Base-by-base conservation (phyloP, 2,329 filamentous ascomycete species). In the Colletotrichum tamarilloi region DNA sequence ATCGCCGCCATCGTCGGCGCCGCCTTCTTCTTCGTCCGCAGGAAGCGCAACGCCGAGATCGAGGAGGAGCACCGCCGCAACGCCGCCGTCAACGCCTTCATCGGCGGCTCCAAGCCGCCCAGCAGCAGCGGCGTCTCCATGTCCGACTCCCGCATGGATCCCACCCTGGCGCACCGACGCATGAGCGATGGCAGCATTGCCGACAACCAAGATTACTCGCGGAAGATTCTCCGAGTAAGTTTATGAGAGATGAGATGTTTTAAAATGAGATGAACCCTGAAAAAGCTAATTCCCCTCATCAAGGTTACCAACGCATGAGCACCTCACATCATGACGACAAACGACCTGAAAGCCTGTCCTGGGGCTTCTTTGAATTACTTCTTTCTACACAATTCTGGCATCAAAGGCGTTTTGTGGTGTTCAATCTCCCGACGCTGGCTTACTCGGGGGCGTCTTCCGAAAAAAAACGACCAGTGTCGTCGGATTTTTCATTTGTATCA, bases 111-210 rank as follows among this genome's bases (percentile, higher is more conserved):
- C 81, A 88, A 91, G 46, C 90, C 91, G 1, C 85, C 85, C 69
- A 91, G 89, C 84, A 88, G 90, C 81, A 90, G 92, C 74, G 87
- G 87, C 74, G 84, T 91, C 83, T 94, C 94, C 11, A 92, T 94
- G 84, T 91, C 91, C 16, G 96, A 98, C 81, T 92, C 94, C 55
- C 91, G 96, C 68, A 91, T 98, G 70, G 96, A 98, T 76, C 95
- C 95, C 8, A 92, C 95, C 76, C 92, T 97, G 89, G 92, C 93
- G 72, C 91, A 95, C 77, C 89, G 95, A 80, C 91, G 95, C 83
- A 90, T 96, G 85, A 98, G 96, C 84, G 94, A 97, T 79, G 96
- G 96, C 77, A 98, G 95, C 83, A 98, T 98, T 82, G 96, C 95
- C 65, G 96, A 98, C 82, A 97, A 98, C 84, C 92, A 97, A 84